Base-by-base conservation (phyloP, 108 stramenopile species). In the Thalassiosira profunda region DNA sequence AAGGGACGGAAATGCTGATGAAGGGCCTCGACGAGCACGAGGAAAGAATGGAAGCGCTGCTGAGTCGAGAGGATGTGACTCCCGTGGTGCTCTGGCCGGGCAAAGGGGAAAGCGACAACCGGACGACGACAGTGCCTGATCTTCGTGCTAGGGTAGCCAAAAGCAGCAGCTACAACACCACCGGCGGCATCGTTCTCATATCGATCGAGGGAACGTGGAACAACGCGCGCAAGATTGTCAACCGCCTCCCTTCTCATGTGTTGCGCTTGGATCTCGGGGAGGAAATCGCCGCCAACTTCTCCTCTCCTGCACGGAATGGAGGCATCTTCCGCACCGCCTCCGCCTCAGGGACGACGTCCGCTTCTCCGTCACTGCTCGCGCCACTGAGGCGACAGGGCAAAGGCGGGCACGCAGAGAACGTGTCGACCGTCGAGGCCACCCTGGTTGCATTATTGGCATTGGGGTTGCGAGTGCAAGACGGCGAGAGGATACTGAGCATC, bases 201-300 rank as follows among this genome's bases (percentile, higher is more conserved):
- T 56, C 73, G 0, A 69, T 84, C 11, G 84, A 84, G 11, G 84
- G 80, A 14, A 79, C 80, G 29, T 84, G 84, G 84, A 44, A 68
- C 10, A 81, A 68, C 35, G 80, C 80, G 15, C 44, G 84, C 15
- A 72, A 74, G 29, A 84, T 84, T 80, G 80, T 74, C 8, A 67
- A 67, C 28, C 68, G 67, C 59, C 72, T 84, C 1, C 78, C 82
- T n/a, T 35, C 66, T 21, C 37, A 62, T 10, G 53, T 76, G 18
- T 36, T 68, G 21, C 67, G 75, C 23, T 61, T 76, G 17, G 72
- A 73, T 40, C 42, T 73, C n/a, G 55, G 72, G 14, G 36, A 73
- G 18, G 62, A 63, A 36, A 73, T 73, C 29, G 20, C 54, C 26
- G 40, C 8, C 26, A 61, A 51, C 34, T 48, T 45, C 25, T 64